phyloP scores from a whole-genome alignment of 2,329 filamentous ascomycete genomes.

The Alternaria sp. region DNA sequence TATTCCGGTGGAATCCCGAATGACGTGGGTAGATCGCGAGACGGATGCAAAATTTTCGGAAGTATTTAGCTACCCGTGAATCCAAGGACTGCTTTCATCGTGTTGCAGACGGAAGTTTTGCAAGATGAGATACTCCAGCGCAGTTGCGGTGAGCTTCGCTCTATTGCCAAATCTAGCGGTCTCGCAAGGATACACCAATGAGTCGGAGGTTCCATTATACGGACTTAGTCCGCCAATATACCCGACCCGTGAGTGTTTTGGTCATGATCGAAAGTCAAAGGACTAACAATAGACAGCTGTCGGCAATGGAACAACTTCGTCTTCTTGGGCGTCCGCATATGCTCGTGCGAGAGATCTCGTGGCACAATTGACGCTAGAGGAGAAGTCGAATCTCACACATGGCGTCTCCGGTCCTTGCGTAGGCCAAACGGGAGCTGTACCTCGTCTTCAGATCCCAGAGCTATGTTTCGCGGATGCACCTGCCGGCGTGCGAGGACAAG shows the following conservation, averaged over 20 bases:
- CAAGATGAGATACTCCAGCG: constrained; percentile 12
- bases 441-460: constrained; percentile 46
- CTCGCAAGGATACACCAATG: constrained; percentile 31
- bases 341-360: constrained; percentile 49
- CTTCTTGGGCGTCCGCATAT: constrained; percentile 37
- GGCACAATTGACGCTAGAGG: constrained; percentile 49
- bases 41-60: neutral
- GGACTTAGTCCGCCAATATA: constrained; percentile 40
- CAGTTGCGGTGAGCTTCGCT: constrained; percentile 9
- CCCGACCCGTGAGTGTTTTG: constrained; percentile 32
- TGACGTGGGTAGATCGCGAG: constrained; percentile 4
- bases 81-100: neutral
- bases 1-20: neutral
- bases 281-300: constrained; percentile 21
- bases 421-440: constrained; percentile 46
- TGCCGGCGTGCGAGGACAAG: constrained; percentile 41
- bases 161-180: constrained; percentile 11
- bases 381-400: constrained; percentile 52
- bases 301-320: constrained; percentile 31
- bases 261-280: neutral
- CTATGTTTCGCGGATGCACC: constrained; percentile 50
- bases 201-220: constrained; percentile 38
- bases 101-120: neutral
- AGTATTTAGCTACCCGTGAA: neutral
- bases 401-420: constrained; percentile 42